Evolutionary conservation across 345 rosid species (phyloP).

Genomic region (Orychophragmus violaceus): DNA sequence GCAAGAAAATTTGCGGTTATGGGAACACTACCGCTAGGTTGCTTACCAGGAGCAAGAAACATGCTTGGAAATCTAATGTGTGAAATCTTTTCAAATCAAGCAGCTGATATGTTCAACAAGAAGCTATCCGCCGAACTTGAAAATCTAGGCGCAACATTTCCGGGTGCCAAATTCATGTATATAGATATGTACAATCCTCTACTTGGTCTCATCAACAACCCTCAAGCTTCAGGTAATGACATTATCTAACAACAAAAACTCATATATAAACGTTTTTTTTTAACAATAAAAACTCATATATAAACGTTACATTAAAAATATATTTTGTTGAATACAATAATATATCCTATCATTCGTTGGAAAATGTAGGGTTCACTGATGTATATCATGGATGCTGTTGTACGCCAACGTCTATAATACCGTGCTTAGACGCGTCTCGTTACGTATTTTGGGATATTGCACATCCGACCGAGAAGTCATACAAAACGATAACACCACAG

Average conservation of each 20-base stretch:
- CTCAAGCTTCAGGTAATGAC: no score
- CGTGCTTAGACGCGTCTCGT: constrained; percentile 21
- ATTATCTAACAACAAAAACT: background rate
- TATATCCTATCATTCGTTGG: background rate
- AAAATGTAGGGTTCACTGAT: constrained; percentile 8
- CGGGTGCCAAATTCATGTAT: no score
- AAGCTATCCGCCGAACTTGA: constrained; percentile 30
- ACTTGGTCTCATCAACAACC: no score
- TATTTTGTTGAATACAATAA: no score
- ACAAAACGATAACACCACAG: constrained; percentile 3
- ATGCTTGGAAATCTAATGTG: constrained; percentile 37
- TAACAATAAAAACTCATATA: no score
- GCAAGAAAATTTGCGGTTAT: no score
- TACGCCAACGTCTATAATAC: background rate
- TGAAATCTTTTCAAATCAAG: constrained; percentile 33
- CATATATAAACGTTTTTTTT: no score
- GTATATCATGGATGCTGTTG: constrained; percentile 18
- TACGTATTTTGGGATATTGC: constrained; percentile 29
- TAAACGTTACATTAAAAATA: background rate
- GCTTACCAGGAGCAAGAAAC: constrained; percentile 47
- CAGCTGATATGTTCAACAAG: constrained; percentile 44
- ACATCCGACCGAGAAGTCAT: constrained; percentile 22
- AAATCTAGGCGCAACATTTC: constrained; percentile 29
- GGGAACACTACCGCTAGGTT: constrained; percentile 38
- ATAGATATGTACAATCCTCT: no score